These are phyloP conservation scores for Clonostachys byssicola DNA, from an alignment of 2,329 filamentous ascomycete genomes.

Conservation along the genomic window DNA sequence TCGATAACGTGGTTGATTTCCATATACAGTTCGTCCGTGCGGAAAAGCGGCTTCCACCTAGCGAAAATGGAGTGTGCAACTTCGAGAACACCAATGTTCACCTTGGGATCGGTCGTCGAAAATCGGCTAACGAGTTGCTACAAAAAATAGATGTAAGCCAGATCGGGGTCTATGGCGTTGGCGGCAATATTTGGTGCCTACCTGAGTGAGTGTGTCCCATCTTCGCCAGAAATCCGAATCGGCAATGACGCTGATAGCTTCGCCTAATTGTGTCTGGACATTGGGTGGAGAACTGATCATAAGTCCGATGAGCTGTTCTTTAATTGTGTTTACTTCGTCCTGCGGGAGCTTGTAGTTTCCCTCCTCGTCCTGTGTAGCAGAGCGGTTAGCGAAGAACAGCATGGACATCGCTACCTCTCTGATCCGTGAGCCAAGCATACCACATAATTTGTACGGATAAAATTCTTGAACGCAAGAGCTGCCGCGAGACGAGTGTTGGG, in stretches of 20 bases:
- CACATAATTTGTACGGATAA: conserved; percentile 90
- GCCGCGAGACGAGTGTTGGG: conserved; percentile 79
- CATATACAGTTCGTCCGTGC: conserved; percentile 85
- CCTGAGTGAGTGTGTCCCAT: conserved; percentile 93
- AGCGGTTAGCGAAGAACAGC: conserved; percentile 1
- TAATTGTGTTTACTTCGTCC: conserved; percentile 85
- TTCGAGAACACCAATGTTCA: conserved; percentile 92
- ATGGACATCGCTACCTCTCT: background rate
- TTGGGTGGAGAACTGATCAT: conserved; percentile 90
- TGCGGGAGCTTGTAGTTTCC: conserved; percentile 84
- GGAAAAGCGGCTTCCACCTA: conserved; percentile 90
- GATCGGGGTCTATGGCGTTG: background rate
- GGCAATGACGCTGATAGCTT: conserved; percentile 94
- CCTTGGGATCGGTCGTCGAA: conserved; percentile 72
- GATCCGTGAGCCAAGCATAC: conserved; percentile 35
- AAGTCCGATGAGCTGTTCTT: conserved; percentile 88
- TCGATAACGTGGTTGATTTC: conserved; percentile 95
- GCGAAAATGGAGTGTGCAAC: conserved; percentile 98
- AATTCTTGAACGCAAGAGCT: conserved; percentile 97
- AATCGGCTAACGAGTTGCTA: conserved; percentile 86
- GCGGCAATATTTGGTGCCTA: conserved; percentile 26
- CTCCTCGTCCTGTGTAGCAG: conserved; percentile 66
- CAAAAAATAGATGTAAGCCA: background rate
- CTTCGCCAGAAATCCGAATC: conserved; percentile 96
- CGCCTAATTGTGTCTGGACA: conserved; percentile 90